These are phyloP conservation scores for Globisporangium camurandrum DNA, from an alignment of 352 stramenopile genomes.

Conservation along the genomic window DNA sequence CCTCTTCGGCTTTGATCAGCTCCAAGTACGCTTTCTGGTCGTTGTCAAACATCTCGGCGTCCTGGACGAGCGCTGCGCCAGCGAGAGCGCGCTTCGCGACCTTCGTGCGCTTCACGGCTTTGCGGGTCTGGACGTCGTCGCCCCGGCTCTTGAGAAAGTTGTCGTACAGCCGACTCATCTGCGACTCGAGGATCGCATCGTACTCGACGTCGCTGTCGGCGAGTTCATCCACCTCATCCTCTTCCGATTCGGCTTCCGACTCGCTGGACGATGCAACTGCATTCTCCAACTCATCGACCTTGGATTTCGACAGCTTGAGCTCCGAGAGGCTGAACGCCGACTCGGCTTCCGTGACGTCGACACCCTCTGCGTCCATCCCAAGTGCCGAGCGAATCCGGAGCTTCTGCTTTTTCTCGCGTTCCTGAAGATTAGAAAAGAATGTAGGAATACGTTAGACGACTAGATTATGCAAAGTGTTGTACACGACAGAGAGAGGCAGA, in stretches of 20 bases:
- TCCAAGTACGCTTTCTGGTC: slow-evolving; percentile 75
- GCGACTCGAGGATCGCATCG: slow-evolving; percentile 63
- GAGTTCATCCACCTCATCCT: slow-evolving; percentile 29
- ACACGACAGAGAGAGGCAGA: slow-evolving; percentile 10
- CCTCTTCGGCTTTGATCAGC: slow-evolving; percentile 85
- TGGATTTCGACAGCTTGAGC: slow-evolving; percentile 65
- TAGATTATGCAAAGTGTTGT: not conserved
- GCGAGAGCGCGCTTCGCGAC: slow-evolving; percentile 77
- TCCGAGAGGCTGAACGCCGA: slow-evolving; percentile 78
- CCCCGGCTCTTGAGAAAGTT: slow-evolving; percentile 69
- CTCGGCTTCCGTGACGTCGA: slow-evolving; percentile 75
- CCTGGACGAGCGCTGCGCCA: slow-evolving; percentile 68
- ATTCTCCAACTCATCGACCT: slow-evolving; percentile 76
- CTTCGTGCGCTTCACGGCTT: slow-evolving; percentile 82
- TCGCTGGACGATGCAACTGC: slow-evolving; percentile 38
- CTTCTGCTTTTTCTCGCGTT: slow-evolving; percentile 83
- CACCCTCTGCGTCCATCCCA: slow-evolving; percentile 78
- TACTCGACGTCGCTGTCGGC: slow-evolving; percentile 73
- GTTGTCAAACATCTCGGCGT: slow-evolving; percentile 77
- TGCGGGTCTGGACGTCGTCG: slow-evolving; percentile 75
- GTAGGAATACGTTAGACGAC: slow-evolving; percentile 5
- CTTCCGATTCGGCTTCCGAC: slow-evolving; percentile 25
- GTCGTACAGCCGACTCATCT: slow-evolving; percentile 85
- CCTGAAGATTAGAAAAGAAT: slow-evolving; percentile 22
- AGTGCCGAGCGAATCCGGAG: slow-evolving; percentile 70